A percentile compares a stretch with the other conserved stretches of the same genome.
Conservation (phyloP, 345 rosid genomes). For the Stellera chamaejasme region DNA sequence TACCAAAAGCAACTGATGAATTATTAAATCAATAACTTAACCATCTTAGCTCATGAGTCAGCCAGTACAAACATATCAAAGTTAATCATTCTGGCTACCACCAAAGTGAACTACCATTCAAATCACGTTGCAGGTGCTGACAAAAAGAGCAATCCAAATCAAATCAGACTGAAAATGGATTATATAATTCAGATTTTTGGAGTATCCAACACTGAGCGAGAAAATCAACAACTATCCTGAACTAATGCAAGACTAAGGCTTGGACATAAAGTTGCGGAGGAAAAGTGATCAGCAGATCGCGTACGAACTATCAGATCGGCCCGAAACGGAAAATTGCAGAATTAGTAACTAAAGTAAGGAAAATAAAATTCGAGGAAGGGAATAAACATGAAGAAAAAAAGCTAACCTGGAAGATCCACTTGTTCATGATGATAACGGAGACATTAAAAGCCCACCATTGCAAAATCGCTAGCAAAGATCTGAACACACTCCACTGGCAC, state of each 20-base stretch:
- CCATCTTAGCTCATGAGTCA: too few species aligned
- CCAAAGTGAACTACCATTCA: too few species aligned
- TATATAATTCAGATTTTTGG: too few species aligned
- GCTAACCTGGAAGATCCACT: constrained; percentile 61
- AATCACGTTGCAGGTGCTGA: too few species aligned
- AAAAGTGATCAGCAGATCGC: neutral
- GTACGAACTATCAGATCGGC: neutral
- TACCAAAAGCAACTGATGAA: too few species aligned
- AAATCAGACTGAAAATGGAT: too few species aligned
- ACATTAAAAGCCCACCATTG: constrained; percentile 72
- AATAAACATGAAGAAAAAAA: neutral
- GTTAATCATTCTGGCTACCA: too few species aligned
- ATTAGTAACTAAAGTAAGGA: constrained; percentile 5
- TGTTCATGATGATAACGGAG: constrained; percentile 60
- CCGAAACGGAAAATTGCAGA: constrained; percentile 5
- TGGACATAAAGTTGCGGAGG: neutral
- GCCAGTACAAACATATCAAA: too few species aligned
- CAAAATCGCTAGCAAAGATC: constrained; percentile 57
- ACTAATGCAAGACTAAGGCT: too few species aligned
- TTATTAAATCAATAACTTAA: too few species aligned
- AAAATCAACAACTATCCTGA: neutral
- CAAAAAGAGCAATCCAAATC: too few species aligned
- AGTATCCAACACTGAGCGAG: too few species aligned
- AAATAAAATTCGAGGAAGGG: neutral
- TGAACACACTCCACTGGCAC: constrained; percentile 42